phyloP scores from a whole-genome alignment of 208 protist genomes.

The Trichomonas gallinae region DNA sequence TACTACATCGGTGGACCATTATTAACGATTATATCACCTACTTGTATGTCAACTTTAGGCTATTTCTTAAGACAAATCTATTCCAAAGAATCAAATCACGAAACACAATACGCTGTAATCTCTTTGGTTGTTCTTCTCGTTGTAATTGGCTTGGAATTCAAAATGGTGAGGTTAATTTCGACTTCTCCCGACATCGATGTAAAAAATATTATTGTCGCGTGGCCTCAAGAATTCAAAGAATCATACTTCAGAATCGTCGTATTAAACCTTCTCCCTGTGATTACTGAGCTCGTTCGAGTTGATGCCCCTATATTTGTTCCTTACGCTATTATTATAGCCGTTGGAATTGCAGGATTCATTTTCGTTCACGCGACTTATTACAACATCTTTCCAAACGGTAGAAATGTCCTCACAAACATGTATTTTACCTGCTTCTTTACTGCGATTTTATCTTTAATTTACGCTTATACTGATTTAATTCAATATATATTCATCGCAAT shows the following conservation, averaged over 20 bases:
- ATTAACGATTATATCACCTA: neutral
- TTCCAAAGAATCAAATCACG: neutral
- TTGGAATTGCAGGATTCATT: neutral
- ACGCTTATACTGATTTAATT: neutral
- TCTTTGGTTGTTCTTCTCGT: neutral
- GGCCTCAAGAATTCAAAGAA: neutral
- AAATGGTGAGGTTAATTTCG: neutral
- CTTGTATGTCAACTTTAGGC: neutral
- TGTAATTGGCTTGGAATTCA: neutral
- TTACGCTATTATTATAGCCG: neutral
- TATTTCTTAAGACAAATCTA: neutral
- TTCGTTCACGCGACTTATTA: neutral
- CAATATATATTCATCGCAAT: neutral
- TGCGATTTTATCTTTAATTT: neutral
- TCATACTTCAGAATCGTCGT: neutral
- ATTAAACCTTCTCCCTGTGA: neutral
- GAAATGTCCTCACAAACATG: neutral
- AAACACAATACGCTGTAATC: neutral
- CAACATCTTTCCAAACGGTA: neutral
- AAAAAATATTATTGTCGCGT: neutral
- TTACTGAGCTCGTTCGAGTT: neutral
- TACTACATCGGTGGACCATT: neutral
- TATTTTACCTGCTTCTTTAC: neutral
- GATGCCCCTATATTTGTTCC: neutral
- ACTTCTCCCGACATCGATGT: neutral